These are phyloP conservation scores for Penicillium paxilli DNA, from an alignment of 495 filamentous ascomycete species.

Conservation along the genomic window DNA sequence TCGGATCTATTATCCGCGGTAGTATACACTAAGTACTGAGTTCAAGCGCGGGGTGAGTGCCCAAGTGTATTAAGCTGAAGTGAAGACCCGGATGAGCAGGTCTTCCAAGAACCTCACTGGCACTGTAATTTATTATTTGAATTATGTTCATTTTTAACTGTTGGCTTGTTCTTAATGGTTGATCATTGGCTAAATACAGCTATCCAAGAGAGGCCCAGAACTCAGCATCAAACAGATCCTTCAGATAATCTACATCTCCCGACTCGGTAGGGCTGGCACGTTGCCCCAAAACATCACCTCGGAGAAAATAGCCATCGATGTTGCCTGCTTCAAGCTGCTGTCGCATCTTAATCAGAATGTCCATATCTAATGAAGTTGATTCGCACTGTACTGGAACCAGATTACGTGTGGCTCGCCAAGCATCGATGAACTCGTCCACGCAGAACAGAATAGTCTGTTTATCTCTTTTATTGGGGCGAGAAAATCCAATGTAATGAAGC, in stretches of 20 bases:
- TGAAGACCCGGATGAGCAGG: too few relatives aligned
- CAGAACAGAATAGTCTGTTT: background rate
- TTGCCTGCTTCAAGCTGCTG: background rate
- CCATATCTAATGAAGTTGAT: background rate
- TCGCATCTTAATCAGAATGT: background rate
- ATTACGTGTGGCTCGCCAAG: background rate
- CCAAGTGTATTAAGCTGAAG: too few relatives aligned
- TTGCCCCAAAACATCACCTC: too few relatives aligned
- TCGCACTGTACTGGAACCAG: background rate
- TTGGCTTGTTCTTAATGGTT: background rate
- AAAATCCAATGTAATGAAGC: background rate
- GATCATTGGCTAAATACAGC: background rate
- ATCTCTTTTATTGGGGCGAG: background rate
- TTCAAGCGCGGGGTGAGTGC: too few relatives aligned
- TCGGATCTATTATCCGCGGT: too few relatives aligned
- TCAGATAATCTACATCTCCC: background rate
- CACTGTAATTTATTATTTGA: background rate
- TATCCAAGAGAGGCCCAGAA: background rate
- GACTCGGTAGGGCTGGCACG: background rate
- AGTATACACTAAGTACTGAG: too few relatives aligned
- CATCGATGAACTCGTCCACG: conserved; percentile 1
- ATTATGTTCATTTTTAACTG: background rate
- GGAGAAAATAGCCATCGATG: background rate
- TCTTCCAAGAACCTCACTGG: too few relatives aligned
- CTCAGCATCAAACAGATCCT: background rate